A percentile compares a stretch with the other conserved stretches of the same genome.
Conservation (phyloP, 2,329 filamentous ascomycete species). For the Penicillium crustosum region DNA sequence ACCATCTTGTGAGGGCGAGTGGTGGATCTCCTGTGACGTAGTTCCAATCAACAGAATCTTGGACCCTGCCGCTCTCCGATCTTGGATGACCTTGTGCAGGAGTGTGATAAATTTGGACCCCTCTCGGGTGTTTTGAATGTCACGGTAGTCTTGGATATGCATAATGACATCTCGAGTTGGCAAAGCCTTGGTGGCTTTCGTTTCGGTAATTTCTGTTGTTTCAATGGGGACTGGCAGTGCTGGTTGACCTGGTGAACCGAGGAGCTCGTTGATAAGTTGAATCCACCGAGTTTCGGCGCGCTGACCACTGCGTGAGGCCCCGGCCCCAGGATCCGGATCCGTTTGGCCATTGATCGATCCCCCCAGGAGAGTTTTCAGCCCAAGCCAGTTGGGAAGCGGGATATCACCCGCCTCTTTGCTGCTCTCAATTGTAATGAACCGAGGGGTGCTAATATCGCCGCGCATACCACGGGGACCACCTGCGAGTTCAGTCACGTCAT, state of each 20-base stretch:
- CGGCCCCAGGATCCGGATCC: conserved; percentile 23
- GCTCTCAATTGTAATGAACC: conserved; percentile 38
- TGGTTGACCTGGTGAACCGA: conserved; percentile 27
- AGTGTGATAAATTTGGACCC: conserved; percentile 68
- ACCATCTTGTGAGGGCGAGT: conserved; percentile 44
- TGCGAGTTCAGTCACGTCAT: conserved; percentile 32
- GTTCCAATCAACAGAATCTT: conserved; percentile 79
- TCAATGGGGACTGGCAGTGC: conserved; percentile 8
- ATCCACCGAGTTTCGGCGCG: conserved; percentile 34
- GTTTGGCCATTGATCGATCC: conserved; percentile 30
- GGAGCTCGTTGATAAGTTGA: conserved; percentile 37
- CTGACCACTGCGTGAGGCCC: conserved; percentile 21
- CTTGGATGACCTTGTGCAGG: conserved; percentile 70
- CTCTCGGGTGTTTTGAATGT: conserved; percentile 68
- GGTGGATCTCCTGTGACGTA: conserved; percentile 54
- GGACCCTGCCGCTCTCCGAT: conserved; percentile 68
- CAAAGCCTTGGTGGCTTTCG: conserved; percentile 13
- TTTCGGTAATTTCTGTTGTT: conserved; percentile 12
- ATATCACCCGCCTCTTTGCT: conserved; percentile 33
- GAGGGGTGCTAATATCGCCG: conserved; percentile 24
- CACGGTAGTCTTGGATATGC: conserved; percentile 77
- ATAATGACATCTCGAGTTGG: conserved; percentile 60
- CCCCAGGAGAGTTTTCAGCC: conserved; percentile 34
- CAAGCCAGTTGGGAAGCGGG: conserved; percentile 34
- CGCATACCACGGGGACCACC: conserved; percentile 21